phyloP scores from a whole-genome alignment of 2,329 filamentous ascomycete species.

The Fusarium ambrosium region DNA sequence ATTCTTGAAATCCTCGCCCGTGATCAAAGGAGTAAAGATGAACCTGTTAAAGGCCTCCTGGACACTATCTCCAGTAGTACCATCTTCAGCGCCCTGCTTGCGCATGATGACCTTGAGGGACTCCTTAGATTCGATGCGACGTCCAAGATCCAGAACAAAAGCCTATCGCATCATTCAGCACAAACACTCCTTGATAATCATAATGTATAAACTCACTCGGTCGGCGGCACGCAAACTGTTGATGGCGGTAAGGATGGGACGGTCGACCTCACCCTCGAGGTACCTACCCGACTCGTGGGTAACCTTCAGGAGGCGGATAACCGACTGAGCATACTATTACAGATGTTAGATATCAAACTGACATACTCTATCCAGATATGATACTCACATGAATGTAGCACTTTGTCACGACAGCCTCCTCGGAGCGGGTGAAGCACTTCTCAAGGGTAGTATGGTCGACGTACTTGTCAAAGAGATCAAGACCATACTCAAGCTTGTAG shows the following conservation, averaged over 20 bases:
- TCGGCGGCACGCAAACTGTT: slow-evolving; percentile 49
- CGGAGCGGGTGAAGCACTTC: slow-evolving; percentile 41
- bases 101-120: slow-evolving; percentile 44
- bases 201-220: slow-evolving; percentile 24
- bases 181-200: neutral
- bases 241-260: slow-evolving; percentile 46
- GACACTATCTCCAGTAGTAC: slow-evolving; percentile 46
- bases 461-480: slow-evolving; percentile 46
- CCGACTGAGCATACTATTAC: slow-evolving; percentile 46
- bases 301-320: slow-evolving; percentile 45
- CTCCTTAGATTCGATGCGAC: slow-evolving; percentile 46
- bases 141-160: slow-evolving; percentile 46
- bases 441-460: slow-evolving; percentile 46
- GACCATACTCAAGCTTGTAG: slow-evolving; percentile 46
- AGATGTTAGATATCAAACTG: neutral
- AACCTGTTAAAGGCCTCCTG: slow-evolving; percentile 47
- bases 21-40: slow-evolving; percentile 46
- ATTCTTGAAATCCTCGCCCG: slow-evolving; percentile 47
- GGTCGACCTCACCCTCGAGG: slow-evolving; percentile 47
- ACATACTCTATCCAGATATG: neutral
- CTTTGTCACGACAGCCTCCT: slow-evolving; percentile 45
- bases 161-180: slow-evolving; percentile 30
- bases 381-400: slow-evolving; percentile 44
- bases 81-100: slow-evolving; percentile 49
- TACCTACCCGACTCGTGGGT: slow-evolving; percentile 43